Evolutionary conservation across 352 stramenopile species (phyloP).

Genomic region (Pythium volutum): DNA sequence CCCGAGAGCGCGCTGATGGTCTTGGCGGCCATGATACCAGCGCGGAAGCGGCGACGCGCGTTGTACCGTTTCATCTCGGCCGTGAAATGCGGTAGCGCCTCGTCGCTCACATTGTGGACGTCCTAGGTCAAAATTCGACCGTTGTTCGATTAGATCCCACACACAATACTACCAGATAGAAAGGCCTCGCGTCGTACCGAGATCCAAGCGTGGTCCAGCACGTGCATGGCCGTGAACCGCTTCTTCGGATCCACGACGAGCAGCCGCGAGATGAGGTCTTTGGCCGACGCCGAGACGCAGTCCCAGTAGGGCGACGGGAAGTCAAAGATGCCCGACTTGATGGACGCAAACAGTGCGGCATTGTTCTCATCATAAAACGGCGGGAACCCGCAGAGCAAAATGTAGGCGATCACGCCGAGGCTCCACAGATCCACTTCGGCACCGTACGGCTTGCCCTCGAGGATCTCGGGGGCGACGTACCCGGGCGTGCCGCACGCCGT

Average conservation of each 20-base stretch:
- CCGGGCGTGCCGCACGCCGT: constrained; percentile 95
- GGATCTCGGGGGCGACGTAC: constrained; percentile 96
- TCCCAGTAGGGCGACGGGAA: constrained; percentile 95
- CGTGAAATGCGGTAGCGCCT: constrained; percentile 85
- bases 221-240: constrained; percentile 84
- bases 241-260: constrained; percentile 89
- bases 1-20: constrained; percentile 45
- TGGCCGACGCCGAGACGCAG: constrained; percentile 87
- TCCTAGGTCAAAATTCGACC: constrained; percentile 30
- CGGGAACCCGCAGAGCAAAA: constrained; percentile 91
- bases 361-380: constrained; percentile 96
- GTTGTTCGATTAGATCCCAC: not conserved
- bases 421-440: constrained; percentile 95
- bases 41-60: constrained; percentile 70
- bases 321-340: constrained; percentile 89
- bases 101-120: constrained; percentile 63
- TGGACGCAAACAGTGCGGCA: constrained; percentile 82
- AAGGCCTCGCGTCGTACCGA: constrained; percentile 28
- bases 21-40: constrained; percentile 79
- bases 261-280: constrained; percentile 90
- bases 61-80: constrained; percentile 90
- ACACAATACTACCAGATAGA: not conserved
- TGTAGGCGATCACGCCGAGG: constrained; percentile 97
- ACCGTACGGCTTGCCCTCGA: constrained; percentile 91
- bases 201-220: constrained; percentile 85